These are phyloP conservation scores for Pseudevernia furfuracea DNA, from an alignment of 495 filamentous ascomycete species.

Conservation along the genomic window DNA sequence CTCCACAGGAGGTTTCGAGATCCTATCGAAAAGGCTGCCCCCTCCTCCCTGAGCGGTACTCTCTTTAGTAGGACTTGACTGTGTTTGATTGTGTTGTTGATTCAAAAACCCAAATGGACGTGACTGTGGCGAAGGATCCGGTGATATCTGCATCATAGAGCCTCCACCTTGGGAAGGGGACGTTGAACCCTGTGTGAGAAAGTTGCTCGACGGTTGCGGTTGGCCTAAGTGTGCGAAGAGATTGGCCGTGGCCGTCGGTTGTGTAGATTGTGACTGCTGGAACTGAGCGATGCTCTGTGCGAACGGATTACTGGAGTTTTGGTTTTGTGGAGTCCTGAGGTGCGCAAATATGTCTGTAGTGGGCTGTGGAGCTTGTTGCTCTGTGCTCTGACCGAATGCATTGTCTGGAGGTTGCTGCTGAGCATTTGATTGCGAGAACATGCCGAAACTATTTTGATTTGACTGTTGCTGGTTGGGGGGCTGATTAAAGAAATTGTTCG, in stretches of 20 bases:
- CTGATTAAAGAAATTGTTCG: conserved; percentile 10
- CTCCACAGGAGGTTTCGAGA: not conserved
- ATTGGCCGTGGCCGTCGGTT: conserved; percentile 10
- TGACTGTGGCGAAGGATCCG: conserved; percentile 20
- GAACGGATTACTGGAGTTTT: conserved; percentile 20
- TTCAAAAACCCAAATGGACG: conserved; percentile 19
- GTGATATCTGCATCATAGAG: conserved; percentile 18
- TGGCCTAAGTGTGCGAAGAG: conserved; percentile 9
- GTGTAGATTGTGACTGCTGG: conserved; percentile 13
- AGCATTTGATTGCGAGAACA: conserved; percentile 14
- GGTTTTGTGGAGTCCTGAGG: conserved; percentile 25
- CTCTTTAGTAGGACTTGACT: conserved; percentile 11
- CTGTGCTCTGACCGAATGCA: conserved; percentile 27
- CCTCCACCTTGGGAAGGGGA: conserved; percentile 13
- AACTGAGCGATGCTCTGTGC: conserved; percentile 14
- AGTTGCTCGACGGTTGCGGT: conserved; percentile 15
- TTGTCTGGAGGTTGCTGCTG: conserved; percentile 22
- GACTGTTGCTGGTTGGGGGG: conserved; percentile 11
- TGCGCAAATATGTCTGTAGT: conserved; percentile 28
- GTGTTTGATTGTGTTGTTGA: conserved; percentile 2
- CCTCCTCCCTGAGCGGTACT: conserved; percentile 2
- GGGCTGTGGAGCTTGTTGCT: conserved; percentile 26
- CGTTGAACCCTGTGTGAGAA: conserved; percentile 10
- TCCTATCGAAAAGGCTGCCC: conserved; percentile 16
- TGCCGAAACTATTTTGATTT: conserved; percentile 5